Conservation (phyloP, 208 protist genomes). For the Wallacemonas sp. region DNA sequence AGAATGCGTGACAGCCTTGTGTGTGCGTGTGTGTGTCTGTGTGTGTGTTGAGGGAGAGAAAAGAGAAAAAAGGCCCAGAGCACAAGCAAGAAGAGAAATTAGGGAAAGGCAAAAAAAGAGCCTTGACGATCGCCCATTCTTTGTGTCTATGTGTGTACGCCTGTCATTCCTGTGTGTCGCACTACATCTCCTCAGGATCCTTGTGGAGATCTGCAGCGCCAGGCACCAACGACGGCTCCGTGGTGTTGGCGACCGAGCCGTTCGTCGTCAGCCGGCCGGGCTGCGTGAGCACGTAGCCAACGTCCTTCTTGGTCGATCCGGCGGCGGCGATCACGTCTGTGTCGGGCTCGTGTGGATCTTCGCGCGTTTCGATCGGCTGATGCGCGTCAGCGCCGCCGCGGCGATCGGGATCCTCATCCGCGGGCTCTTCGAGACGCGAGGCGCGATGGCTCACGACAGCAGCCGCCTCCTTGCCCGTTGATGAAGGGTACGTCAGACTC, state of each 20-base stretch:
- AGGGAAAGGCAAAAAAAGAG: conserved; percentile 2
- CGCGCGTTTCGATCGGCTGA: conserved; percentile 17
- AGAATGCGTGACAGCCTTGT: too few species aligned
- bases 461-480: conserved; percentile 3
- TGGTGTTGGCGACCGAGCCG: background rate
- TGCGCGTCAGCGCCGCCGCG: conserved; percentile 2
- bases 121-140: too few species aligned
- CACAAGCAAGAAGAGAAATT: background rate
- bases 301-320: conserved; percentile 19
- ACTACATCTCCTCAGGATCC: conserved; percentile 6
- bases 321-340: conserved; percentile 2
- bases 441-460: background rate
- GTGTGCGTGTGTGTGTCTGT: too few species aligned
- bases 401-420: conserved; percentile 4
- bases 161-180: too few species aligned
- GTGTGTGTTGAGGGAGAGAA: too few species aligned
- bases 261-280: conserved; percentile 24
- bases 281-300: conserved; percentile 33
- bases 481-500: conserved; percentile 8
- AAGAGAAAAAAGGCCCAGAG: background rate
- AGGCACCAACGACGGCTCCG: conserved; percentile 1
- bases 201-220: conserved; percentile 16
- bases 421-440: conserved; percentile 20
- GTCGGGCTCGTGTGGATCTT: conserved; percentile 26
- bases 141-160: background rate